Base-by-base conservation (phyloP, 2,329 filamentous ascomycete genomes). In the Daldinia eschscholtzii region DNA sequence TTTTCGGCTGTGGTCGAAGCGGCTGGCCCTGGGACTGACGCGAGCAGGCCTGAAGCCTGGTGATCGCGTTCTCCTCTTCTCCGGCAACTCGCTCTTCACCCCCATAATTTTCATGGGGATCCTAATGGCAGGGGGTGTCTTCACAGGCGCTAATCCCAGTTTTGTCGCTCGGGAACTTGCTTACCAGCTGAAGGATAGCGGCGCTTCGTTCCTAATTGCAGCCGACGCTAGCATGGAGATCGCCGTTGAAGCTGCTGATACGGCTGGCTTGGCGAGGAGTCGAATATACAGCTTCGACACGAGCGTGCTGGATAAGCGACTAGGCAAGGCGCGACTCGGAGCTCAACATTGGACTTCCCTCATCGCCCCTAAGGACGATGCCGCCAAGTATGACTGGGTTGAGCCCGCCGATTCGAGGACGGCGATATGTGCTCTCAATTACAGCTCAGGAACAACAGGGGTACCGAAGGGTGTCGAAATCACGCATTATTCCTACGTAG, bases 381-480 rank as follows among this genome's bases (percentile, higher is more conserved):
- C 87, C 1, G 79, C 82, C 2, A 76, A 75, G 1, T 94, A 91
- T 77, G 79, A 81, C 55, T 96, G 93, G 92, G 78, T 86, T 15
- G 84, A 89, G 65, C 84, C 83, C 0, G 78, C 81, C 0, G 82
- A 86, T 44, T 80, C 87, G 1, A 84, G 84, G 65, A 78, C 81
- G 26, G 84, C 85, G 4, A 87, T 88, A 0, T 88, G 91, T 72
- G 90, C 88, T 26, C 86, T 97, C 69, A 96, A 97, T 79, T 97
- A 95, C 80, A 92, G 89, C 71, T 91, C 87, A 33, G 89, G 93
- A 10, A 94, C 92, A 0, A 97, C 93, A 0, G 93, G 93, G 6
- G 85, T 93, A 3, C 92, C 93, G 9, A 97, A 97, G 78, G 93
- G 93, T 10, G 93, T 96, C 13, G 89, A 92, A 80, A 91, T 96